Evolutionary conservation across 2,329 filamentous ascomycete genomes (phyloP).

Genomic region (Pseudogymnoascus sp.): DNA sequence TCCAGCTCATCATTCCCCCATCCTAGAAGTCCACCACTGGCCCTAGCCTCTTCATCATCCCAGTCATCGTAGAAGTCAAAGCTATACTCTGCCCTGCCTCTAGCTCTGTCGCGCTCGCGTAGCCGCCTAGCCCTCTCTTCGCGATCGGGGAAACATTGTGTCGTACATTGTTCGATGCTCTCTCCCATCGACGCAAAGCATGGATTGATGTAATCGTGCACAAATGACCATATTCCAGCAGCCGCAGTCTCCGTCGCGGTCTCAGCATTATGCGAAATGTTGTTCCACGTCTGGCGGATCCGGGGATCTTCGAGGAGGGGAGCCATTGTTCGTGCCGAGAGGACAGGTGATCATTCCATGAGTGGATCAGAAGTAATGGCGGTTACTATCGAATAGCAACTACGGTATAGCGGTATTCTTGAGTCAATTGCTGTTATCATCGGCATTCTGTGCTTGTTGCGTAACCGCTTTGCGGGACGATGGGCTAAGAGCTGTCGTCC

Average conservation of each 20-base stretch:
- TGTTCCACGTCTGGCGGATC: conserved; percentile 87
- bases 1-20: conserved; percentile 86
- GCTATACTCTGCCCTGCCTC: conserved; percentile 65
- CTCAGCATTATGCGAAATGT: conserved; percentile 84
- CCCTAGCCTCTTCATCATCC: conserved; percentile 54
- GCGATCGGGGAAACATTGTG: conserved; percentile 60
- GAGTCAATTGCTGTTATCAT: conserved; percentile 3
- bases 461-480: background rate
- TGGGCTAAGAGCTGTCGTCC: background rate
- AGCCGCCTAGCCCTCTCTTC: conserved; percentile 65
- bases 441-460: conserved; percentile 1
- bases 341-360: conserved; percentile 4
- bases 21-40: conserved; percentile 51
- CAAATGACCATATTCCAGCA: conserved; percentile 80
- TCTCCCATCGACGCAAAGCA: conserved; percentile 62
- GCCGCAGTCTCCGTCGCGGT: conserved; percentile 87
- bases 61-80: conserved; percentile 99
- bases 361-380: background rate
- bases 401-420: background rate
- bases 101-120: conserved; percentile 52
- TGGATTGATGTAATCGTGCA: conserved; percentile 75
- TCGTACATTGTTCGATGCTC: conserved; percentile 64
- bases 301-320: conserved; percentile 66
- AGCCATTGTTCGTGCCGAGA: conserved; percentile 22
- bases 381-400: background rate